These are phyloP conservation scores for Sclerotinia borealis DNA, from an alignment of 2,329 filamentous ascomycete genomes.

Conservation along the genomic window DNA sequence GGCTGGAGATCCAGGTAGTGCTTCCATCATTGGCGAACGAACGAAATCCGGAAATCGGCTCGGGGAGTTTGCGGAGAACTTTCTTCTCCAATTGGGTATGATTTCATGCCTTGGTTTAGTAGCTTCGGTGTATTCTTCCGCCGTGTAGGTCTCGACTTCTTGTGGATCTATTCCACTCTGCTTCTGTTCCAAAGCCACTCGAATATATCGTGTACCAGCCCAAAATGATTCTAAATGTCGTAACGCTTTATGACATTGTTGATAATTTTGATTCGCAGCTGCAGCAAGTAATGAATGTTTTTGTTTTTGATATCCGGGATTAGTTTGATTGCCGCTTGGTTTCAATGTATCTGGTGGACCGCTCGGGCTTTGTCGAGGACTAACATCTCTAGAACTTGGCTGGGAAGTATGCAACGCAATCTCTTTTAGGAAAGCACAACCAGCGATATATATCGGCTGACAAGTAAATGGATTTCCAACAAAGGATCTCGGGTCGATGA, in stretches of 20 bases:
- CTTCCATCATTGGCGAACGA: constrained; percentile 41
- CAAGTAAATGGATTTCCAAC: constrained; percentile 85
- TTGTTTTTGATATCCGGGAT: constrained; percentile 25
- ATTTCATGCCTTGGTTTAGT: constrained; percentile 46
- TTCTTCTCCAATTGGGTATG: constrained; percentile 35
- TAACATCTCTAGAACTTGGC: constrained; percentile 51
- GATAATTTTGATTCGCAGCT: constrained; percentile 80
- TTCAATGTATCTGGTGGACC: constrained; percentile 9
- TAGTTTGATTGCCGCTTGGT: constrained; percentile 24
- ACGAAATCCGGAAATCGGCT: constrained; percentile 24
- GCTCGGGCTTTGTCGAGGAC: constrained; percentile 20
- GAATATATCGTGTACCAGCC: constrained; percentile 80
- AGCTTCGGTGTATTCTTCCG: constrained; percentile 68
- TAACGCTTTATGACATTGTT: constrained; percentile 77
- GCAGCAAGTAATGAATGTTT: constrained; percentile 74
- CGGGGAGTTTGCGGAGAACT: constrained; percentile 22
- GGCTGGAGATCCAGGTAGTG: constrained; percentile 37
- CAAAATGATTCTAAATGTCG: constrained; percentile 78
- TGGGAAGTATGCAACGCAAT: constrained; percentile 64
- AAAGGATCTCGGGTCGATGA: constrained; percentile 80
- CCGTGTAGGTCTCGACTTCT: constrained; percentile 48
- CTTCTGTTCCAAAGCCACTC: constrained; percentile 82
- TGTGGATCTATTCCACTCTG: constrained; percentile 74
- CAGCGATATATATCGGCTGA: constrained; percentile 87
- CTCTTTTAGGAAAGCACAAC: constrained; percentile 82